phyloP scores from a whole-genome alignment of 2,329 filamentous ascomycete genomes.

The Diaporthe batatas region DNA sequence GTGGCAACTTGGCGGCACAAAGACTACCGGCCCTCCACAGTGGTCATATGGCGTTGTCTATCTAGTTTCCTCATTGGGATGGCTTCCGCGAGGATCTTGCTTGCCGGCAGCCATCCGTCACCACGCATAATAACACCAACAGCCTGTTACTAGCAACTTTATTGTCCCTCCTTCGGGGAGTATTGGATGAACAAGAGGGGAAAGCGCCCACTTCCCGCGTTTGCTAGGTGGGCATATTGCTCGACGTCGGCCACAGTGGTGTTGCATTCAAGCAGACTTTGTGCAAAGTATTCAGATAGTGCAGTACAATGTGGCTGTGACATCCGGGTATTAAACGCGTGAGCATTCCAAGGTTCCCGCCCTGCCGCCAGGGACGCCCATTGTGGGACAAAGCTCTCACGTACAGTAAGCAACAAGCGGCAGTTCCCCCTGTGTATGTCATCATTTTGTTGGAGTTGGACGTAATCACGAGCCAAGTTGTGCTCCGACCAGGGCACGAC shows the following conservation, averaged over 20 bases:
- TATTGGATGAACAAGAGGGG: conserved; percentile 25
- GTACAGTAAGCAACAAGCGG: background rate
- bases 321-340: conserved; percentile 1
- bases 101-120: conserved; percentile 19
- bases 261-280: background rate
- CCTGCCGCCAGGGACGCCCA: background rate
- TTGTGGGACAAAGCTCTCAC: background rate
- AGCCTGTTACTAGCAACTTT: too few species aligned
- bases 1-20: conserved; percentile 2
- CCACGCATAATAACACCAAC: background rate
- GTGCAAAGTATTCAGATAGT: background rate
- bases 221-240: background rate
- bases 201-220: background rate
- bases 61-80: conserved; percentile 28
- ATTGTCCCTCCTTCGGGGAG: background rate
- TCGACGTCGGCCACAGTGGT: background rate
- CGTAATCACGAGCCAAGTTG: background rate
- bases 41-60: conserved; percentile 15
- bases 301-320: background rate
- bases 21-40: conserved; percentile 14
- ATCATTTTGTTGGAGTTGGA: background rate
- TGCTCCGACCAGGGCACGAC: background rate
- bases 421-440: background rate
- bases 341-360: background rate
- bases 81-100: background rate